Base-by-base conservation (phyloP, 305 asterid genomes). In the Fraxinus latifolia region DNA sequence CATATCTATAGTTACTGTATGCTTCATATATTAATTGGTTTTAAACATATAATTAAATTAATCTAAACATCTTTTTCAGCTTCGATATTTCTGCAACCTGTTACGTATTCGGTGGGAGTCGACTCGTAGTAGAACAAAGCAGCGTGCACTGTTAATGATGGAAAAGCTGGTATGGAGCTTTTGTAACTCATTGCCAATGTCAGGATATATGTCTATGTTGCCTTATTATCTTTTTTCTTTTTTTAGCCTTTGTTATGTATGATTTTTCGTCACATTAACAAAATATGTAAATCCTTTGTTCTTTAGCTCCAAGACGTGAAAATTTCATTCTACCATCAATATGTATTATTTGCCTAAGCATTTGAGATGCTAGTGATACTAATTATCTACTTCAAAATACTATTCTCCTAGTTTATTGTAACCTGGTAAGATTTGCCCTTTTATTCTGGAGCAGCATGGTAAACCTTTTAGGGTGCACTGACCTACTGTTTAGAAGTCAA, bases 81-180 rank as follows among this genome's bases (percentile, higher is more conserved):
- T 96, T 74, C 89, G 39, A 50, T 90, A 88, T 88, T 86, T 89
- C 85, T 90, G 97, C 83, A 89, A 89, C 87, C 78, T 96, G 78
- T 83, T 94, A 71, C 97, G 98, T 79, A 83, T 94, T 78, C 90
- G 94, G 15, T 96, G 99, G 99, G 98, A 96, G 83, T 90, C 97
- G 71, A 91, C 94, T 77, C 99, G 98, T 79, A 74, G 90, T 60
- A 93, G 97, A 85, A 96, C 98, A 78, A 96, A 90, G 91, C 96
- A 96, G 89, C 99, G 99, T 17, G 95, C 99, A 0, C 60, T 94
- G 80, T 47, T 92, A 88, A 93, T 91, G 97, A 92, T 96, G 98
- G 96, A 92, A 76, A 88, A 94, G 76, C 87, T 94, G 94, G 98
- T 93, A 91, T 32, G 73, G 19, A 71, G 42, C 44, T 71, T 31